phyloP scores from a whole-genome alignment of 345 rosid species.

The Populus euphratica region DNA sequence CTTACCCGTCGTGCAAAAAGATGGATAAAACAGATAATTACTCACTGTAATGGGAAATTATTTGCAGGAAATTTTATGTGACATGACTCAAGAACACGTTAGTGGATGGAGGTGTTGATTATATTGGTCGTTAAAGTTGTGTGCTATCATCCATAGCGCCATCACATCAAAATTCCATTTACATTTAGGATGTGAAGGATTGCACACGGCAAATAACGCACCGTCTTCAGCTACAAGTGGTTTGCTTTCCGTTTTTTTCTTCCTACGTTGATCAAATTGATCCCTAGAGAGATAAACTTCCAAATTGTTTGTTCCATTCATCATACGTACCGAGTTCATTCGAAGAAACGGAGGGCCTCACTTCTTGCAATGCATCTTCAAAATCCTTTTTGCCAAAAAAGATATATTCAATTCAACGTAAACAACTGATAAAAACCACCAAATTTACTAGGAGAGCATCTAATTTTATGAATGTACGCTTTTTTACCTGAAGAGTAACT shows the following conservation, averaged over 20 bases:
- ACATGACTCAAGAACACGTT: too few relatives aligned
- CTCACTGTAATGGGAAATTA: too few relatives aligned
- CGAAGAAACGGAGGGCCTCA: constrained; percentile 81
- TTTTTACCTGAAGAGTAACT: constrained; percentile 64
- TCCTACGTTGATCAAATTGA: neutral
- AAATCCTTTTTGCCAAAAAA: constrained; percentile 50
- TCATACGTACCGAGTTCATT: constrained; percentile 72
- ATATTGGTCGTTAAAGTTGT: too few relatives aligned
- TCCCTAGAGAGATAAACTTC: constrained; percentile 63
- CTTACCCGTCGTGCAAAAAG: too few relatives aligned
- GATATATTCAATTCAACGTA: neutral
- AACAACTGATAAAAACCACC: neutral
- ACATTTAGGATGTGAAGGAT: too few relatives aligned
- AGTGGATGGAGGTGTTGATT: too few relatives aligned
- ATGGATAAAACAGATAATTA: too few relatives aligned
- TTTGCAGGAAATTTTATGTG: too few relatives aligned
- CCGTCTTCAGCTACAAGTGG: too few relatives aligned
- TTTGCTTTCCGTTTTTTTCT: neutral
- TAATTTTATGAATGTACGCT: neutral
- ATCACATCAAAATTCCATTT: too few relatives aligned
- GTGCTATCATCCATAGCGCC: too few relatives aligned
- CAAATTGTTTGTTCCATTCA: constrained; percentile 90
- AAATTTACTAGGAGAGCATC: neutral
- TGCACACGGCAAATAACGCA: too few relatives aligned
- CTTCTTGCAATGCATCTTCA: constrained; percentile 76